Conservation (phyloP, 192 early-diverging fungal genomes). For the Coemansia sp. region DNA sequence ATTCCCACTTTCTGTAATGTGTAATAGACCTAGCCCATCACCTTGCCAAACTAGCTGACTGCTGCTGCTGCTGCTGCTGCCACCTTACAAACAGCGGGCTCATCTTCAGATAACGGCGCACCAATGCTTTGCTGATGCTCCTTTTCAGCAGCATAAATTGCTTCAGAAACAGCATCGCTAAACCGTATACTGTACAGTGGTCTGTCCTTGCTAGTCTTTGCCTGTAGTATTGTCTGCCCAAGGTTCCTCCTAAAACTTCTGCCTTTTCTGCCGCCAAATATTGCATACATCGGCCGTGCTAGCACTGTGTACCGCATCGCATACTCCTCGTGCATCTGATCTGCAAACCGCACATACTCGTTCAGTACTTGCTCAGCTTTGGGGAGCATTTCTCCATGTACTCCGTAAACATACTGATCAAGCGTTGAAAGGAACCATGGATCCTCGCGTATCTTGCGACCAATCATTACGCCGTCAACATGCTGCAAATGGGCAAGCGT, state of each 20-base stretch:
- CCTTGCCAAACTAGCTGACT: not conserved
- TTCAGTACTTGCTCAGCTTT: conserved; percentile 9
- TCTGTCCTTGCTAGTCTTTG: not conserved
- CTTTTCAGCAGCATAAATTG: conserved; percentile 3
- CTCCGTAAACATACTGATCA: conserved; percentile 47
- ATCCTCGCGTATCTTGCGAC: conserved; percentile 64
- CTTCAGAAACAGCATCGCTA: conserved; percentile 8
- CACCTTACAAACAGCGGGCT: not conserved
- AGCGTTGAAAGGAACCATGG: conserved; percentile 65
- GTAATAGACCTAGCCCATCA: no score
- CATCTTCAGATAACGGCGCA: not conserved
- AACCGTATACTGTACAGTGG: conserved; percentile 1
- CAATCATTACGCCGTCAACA: conserved; percentile 70
- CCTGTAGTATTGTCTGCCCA: conserved; percentile 1
- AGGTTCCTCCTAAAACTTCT: conserved; percentile 24
- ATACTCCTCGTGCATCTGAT: conserved; percentile 19
- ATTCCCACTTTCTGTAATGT: no score
- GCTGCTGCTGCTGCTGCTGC: not conserved
- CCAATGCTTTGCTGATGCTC: conserved; percentile 1
- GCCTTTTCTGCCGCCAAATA: conserved; percentile 39
- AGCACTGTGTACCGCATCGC: conserved; percentile 40
- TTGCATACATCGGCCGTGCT: conserved; percentile 31
- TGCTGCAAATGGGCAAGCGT: conserved; percentile 47
- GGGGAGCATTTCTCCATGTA: conserved; percentile 9
- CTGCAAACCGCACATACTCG: conserved; percentile 30